Percentiles rank a stretch among this genome's conserved stretches.
phyloP scores from a whole-genome alignment of 805 yeast genomes.

The Hanseniaspora meyeri region DNA sequence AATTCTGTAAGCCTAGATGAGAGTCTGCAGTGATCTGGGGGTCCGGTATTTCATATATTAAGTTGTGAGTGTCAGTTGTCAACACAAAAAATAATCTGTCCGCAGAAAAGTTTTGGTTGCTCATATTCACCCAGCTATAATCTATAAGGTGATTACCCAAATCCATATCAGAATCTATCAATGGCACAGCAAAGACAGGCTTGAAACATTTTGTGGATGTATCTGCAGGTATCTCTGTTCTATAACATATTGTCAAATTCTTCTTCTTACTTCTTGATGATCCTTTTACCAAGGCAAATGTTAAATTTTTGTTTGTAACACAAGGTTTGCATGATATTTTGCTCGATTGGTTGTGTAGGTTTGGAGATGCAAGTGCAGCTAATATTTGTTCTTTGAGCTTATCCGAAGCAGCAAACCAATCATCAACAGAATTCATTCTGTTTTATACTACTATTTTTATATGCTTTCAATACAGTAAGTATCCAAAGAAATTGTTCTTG shows the following conservation, averaged over 20 bases:
- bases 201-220: background rate
- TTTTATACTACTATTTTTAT: too few relatives aligned
- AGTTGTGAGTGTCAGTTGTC: background rate
- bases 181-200: background rate
- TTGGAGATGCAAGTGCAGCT: background rate
- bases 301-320: background rate
- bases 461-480: too few relatives aligned
- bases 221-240: background rate
- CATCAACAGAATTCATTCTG: background rate
- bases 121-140: background rate
- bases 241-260: background rate
- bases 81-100: background rate
- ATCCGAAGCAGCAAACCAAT: background rate
- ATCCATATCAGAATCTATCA: background rate
- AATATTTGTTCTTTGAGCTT: background rate
- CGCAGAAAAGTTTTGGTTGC: background rate
- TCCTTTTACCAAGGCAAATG: background rate
- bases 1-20: background rate
- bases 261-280: background rate
- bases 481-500: too few relatives aligned
- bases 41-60: background rate
- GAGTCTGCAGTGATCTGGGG: background rate
- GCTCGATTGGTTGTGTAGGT: background rate
- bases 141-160: background rate
- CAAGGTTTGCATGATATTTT: background rate